Evolutionary conservation across 805 yeast species (phyloP), one percentile per base, ranked within the genome.

Genomic region (Starmerella khaoyaiensis): DNA sequence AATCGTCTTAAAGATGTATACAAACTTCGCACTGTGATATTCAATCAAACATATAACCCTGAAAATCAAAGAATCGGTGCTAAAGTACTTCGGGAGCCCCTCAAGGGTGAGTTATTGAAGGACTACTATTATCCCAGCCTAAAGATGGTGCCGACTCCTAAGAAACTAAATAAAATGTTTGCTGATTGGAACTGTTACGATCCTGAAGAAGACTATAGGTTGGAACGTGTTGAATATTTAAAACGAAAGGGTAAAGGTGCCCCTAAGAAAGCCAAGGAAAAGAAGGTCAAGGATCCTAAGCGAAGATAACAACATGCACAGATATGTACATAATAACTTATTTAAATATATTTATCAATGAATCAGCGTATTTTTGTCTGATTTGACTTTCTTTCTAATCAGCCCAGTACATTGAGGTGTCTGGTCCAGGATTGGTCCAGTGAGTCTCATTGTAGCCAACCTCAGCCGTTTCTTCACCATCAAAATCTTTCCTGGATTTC

Each of bases 21-120:
- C 41, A 53, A 55, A 47, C 53, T 58, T 29, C 53, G 48, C 24
- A 41, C 53, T 39, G 42, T 48, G 41, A 49, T 58, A 1, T 58
- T 58, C 42, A 49, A 51, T 30, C 46, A 50, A 31, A 45, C 58
- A 0, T 58, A 42, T 39, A 58, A 58, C 44, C 62, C 62, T 9
- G 50, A 50, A 14, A 36, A 45, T 20, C 28, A 44, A 17, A 45
- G 61, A 20, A 55, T 52, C 15, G 62, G 62, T 10, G 45, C 58
- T 27, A 54, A 52, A 33, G 59, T 58, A 3, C 52, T 58, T 18
- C 50, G 57, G 16, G 52, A 53, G 27, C 43, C 49, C 1, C 50
- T 58, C 11, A 46, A 50, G 28, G 62, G 62, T n/a, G 55, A 50
- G 16, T 47, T 41, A 15, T 26, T 58, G 32, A 48, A 47, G 34